Evolutionary conservation across 192 early-diverging fungal genomes (phyloP).

Genomic region (Coemansia interrupta): DNA sequence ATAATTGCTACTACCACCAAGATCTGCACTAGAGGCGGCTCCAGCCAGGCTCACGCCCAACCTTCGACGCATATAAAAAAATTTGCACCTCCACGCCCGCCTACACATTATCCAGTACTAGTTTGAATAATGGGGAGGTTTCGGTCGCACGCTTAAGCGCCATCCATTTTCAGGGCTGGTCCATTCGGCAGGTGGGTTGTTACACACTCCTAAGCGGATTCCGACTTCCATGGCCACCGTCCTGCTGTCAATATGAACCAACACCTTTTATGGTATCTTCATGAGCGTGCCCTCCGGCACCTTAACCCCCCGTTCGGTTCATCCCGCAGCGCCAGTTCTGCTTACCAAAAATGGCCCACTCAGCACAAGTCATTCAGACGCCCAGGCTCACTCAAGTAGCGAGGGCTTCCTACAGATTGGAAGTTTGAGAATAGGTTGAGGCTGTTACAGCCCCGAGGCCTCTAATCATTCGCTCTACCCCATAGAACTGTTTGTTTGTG

Average conservation of each 20-base stretch:
- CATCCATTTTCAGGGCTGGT: slow-evolving; percentile 75
- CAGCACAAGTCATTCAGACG: slow-evolving; percentile 72
- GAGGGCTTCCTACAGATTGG: slow-evolving; percentile 74
- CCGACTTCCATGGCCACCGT: slow-evolving; percentile 82
- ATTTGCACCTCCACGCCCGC: slow-evolving; percentile 62
- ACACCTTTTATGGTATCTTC: slow-evolving; percentile 79
- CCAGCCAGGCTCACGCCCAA: slow-evolving; percentile 62
- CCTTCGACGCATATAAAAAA: slow-evolving; percentile 49
- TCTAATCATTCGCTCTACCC: slow-evolving; percentile 82
- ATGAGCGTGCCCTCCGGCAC: slow-evolving; percentile 67
- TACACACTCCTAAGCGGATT: slow-evolving; percentile 75
- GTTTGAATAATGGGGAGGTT: slow-evolving; percentile 58
- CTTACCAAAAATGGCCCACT: slow-evolving; percentile 89
- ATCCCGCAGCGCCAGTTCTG: slow-evolving; percentile 86
- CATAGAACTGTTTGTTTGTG: slow-evolving; percentile 72
- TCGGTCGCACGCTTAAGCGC: slow-evolving; percentile 75
- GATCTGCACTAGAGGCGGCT: slow-evolving; percentile 71
- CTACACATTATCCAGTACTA: slow-evolving; percentile 61
- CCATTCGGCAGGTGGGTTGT: slow-evolving; percentile 59
- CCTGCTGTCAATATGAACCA: slow-evolving; percentile 78
- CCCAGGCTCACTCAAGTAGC: slow-evolving; percentile 67
- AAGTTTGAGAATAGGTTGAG: slow-evolving; percentile 83
- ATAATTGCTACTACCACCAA: slow-evolving; percentile 79
- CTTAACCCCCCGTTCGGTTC: slow-evolving; percentile 79
- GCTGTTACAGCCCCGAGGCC: slow-evolving; percentile 69